Conservation (phyloP, 2,329 filamentous ascomycete species). For the Chaetothyriales sp. region DNA sequence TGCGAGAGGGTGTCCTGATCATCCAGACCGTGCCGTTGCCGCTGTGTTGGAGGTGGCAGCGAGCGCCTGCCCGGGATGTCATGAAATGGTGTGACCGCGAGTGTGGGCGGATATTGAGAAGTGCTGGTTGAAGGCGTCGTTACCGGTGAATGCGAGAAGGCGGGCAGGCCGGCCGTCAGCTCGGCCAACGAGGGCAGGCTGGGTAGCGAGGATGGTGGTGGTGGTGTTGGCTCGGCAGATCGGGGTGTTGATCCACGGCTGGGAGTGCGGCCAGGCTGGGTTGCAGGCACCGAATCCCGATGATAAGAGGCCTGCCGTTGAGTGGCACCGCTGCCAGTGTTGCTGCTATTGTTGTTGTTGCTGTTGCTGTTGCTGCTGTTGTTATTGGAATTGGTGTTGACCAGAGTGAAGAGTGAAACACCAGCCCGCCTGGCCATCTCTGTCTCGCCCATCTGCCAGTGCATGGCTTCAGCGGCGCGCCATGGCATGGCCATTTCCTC, state of each 20-base stretch:
- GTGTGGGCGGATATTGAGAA: neutral
- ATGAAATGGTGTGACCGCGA: neutral
- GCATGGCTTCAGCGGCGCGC: slow-evolving; percentile 93
- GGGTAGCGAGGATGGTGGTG: slow-evolving; percentile 19
- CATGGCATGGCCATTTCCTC: slow-evolving; percentile 92
- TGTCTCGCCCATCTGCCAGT: slow-evolving; percentile 85
- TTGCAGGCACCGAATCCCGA: neutral
- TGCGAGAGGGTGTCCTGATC: neutral
- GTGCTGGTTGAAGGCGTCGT: neutral
- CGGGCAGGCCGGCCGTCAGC: slow-evolving; percentile 32
- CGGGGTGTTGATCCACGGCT: slow-evolving; percentile 25
- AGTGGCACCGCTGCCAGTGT: too few relatives aligned
- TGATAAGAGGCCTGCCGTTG: neutral
- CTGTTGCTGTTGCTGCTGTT: neutral
- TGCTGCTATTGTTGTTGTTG: neutral
- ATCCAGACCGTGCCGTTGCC: neutral
- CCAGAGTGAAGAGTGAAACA: slow-evolving; percentile 67
- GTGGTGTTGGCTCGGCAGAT: slow-evolving; percentile 21
- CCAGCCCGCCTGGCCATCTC: slow-evolving; percentile 91
- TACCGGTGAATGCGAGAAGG: slow-evolving; percentile 23
- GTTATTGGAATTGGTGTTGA: slow-evolving; percentile 24
- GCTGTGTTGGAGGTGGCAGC: neutral
- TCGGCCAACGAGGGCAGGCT: slow-evolving; percentile 31
- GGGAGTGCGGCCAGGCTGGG: slow-evolving; percentile 20
- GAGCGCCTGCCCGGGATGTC: neutral